These are phyloP conservation scores for Globisporangium yorkense DNA, from an alignment of 352 stramenopile genomes.

Conservation along the genomic window DNA sequence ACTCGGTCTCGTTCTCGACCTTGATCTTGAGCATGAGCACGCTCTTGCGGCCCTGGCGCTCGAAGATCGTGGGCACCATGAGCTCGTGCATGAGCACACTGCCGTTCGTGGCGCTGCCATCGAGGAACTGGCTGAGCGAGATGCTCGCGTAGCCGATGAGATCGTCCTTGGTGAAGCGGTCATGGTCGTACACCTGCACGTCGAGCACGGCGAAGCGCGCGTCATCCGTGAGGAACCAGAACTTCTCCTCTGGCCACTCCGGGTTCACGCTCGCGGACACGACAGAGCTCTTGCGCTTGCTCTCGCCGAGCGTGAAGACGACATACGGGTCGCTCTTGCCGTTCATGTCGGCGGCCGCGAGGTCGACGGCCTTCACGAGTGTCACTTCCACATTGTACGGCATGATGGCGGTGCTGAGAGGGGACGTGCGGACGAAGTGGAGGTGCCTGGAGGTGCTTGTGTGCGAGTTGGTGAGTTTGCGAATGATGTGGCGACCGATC, in stretches of 20 bases:
- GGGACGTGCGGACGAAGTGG: neutral
- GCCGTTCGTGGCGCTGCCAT: constrained; percentile 27
- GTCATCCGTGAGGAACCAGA: constrained; percentile 61
- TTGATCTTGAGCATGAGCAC: constrained; percentile 72
- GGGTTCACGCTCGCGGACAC: constrained; percentile 55
- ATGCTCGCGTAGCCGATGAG: constrained; percentile 59
- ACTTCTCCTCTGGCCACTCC: constrained; percentile 63
- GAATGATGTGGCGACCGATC: too few relatives aligned
- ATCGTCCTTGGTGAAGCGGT: constrained; percentile 75
- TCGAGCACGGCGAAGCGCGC: constrained; percentile 44
- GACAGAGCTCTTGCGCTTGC: constrained; percentile 64
- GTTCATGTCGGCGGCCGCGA: constrained; percentile 71
- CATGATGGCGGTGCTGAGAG: constrained; percentile 1
- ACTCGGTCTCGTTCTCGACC: constrained; percentile 46
- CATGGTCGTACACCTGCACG: constrained; percentile 66
- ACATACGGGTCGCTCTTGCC: constrained; percentile 85
- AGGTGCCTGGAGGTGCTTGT: too few relatives aligned
- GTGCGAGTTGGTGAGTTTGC: too few relatives aligned
- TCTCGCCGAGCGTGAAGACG: constrained; percentile 59
- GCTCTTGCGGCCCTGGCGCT: constrained; percentile 65
- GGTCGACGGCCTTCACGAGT: constrained; percentile 59
- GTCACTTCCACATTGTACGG: constrained; percentile 68
- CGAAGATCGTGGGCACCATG: constrained; percentile 36
- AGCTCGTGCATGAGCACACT: constrained; percentile 62
- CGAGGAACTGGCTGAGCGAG: constrained; percentile 42